Evolutionary conservation across 140 eudicot genomes (phyloP).

Genomic region (Ambrosia hybrid): DNA sequence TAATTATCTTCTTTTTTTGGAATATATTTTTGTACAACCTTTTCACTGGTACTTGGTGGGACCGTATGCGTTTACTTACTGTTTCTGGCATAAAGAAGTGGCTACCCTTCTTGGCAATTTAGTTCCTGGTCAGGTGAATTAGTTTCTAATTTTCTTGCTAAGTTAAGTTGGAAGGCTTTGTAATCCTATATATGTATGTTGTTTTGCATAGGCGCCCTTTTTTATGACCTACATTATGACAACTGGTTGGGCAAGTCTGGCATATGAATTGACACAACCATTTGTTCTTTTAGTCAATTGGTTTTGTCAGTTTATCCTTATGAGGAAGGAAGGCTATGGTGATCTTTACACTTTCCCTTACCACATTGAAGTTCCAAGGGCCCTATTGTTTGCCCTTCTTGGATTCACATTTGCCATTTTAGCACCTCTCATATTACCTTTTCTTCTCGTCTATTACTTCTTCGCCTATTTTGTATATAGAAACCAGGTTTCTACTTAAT

Average conservation of each 20-base stretch:
- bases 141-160: conserved; percentile 1
- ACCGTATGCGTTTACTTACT: conserved; percentile 48
- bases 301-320: conserved; percentile 47
- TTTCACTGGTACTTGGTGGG: conserved; percentile 72
- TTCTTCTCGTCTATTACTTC: conserved; percentile 79
- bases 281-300: conserved; percentile 65
- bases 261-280: conserved; percentile 81
- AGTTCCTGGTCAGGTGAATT: conserved; percentile 71
- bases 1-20: conserved; percentile 72
- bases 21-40: conserved; percentile 87
- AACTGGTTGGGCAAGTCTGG: conserved; percentile 96
- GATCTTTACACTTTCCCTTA: conserved; percentile 76
- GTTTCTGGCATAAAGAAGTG: conserved; percentile 51
- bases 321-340: conserved; percentile 52
- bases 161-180: too few relatives aligned
- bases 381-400: conserved; percentile 72
- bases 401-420: conserved; percentile 70
- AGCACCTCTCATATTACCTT: conserved; percentile 89
- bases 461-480: conserved; percentile 89
- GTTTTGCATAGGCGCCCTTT: conserved; percentile 68
- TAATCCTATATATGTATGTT: too few relatives aligned
- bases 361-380: conserved; percentile 91
- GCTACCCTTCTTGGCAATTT: conserved; percentile 65
- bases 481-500: conserved; percentile 64
- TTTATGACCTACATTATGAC: conserved; percentile 90